These are phyloP conservation scores for Brassica incana DNA, from an alignment of 345 rosid genomes.

Conservation along the genomic window DNA sequence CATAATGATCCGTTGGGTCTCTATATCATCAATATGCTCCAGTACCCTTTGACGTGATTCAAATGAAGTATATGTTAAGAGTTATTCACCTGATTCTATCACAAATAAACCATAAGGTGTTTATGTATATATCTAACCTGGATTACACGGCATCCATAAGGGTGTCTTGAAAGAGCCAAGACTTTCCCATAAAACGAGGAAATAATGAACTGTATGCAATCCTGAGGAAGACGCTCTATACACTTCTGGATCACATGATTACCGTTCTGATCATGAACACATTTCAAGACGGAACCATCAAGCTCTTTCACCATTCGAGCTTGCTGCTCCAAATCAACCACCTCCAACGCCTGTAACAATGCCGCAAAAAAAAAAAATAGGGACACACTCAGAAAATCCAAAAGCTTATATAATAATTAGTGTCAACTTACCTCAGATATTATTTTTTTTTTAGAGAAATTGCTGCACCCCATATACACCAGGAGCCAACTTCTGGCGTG, in stretches of 20 bases:
- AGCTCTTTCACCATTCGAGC: constrained; percentile 79
- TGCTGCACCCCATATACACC: too few relatives aligned
- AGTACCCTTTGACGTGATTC: constrained; percentile 66
- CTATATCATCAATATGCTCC: constrained; percentile 68
- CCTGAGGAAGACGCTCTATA: constrained; percentile 85
- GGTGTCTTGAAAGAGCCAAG: constrained; percentile 81
- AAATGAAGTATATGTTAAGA: constrained; percentile 22
- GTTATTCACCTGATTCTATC: too few relatives aligned
- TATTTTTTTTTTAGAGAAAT: too few relatives aligned
- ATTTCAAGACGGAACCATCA: constrained; percentile 83
- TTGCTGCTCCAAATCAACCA: constrained; percentile 74
- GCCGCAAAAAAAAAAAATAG: not conserved
- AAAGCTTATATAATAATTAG: not conserved
- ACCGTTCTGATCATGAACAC: constrained; percentile 96
- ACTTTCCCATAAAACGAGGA: constrained; percentile 87
- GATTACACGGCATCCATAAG: constrained; percentile 95
- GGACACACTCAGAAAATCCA: constrained; percentile 9
- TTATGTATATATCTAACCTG: not conserved
- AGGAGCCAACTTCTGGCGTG: too few relatives aligned
- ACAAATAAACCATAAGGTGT: constrained; percentile 6
- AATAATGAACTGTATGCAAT: constrained; percentile 71
- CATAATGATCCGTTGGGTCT: constrained; percentile 75
- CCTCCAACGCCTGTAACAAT: constrained; percentile 75
- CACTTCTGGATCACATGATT: constrained; percentile 98
- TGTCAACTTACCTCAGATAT: too few relatives aligned